Evolutionary conservation across 257 asterid species (phyloP), one percentile per base, ranked within the genome.

Genomic region (Gardenia jasminoides): DNA sequence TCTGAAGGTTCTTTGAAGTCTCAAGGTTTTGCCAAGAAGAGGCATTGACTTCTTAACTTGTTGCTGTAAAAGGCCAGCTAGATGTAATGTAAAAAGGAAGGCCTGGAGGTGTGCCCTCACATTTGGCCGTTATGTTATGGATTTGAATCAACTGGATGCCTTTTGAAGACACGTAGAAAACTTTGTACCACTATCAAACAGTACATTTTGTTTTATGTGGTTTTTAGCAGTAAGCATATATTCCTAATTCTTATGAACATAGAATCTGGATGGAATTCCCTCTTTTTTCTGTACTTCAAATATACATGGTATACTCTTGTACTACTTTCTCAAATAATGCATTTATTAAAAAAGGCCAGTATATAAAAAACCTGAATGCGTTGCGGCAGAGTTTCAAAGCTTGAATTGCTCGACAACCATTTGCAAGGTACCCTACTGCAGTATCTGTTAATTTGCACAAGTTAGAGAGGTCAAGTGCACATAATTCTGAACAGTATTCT

Each of bases 391-490:
- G 68, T 80, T 86, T 94, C 80, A 94, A 90, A 66, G 68, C 79
- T 71, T 88, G 89, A 83, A 94, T 80, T 67, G 86, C 87, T 79
- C 66, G 87, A 79, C 99, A 47, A 76, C 99, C 97, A 88, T 90
- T 94, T 68, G 98, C 96, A 82, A 93, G 97, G 80, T 86, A 89
- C 47, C 89, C 96, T 28, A 94, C 46, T 76, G 98, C 91, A 81
- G 85, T 69, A 86, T 94, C 99, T 26, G 98, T 91, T 91, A 94
- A 86, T 75, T 86, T 90, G 84, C 73, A 24, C 88, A 94, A 80
- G 79, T 90, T 91, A 3, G 84, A 68, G 19, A 94, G 88, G 89
- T 94, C 97, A 70, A 94, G 69, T 41, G 93, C 88, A 75, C 82
- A 78, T 77, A 94, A 88, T 77, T 83, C 87, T 54, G 93, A 56